Evolutionary conservation across 1,139 yeast species (phyloP).

Genomic region (Blastobotrys serpentis): DNA sequence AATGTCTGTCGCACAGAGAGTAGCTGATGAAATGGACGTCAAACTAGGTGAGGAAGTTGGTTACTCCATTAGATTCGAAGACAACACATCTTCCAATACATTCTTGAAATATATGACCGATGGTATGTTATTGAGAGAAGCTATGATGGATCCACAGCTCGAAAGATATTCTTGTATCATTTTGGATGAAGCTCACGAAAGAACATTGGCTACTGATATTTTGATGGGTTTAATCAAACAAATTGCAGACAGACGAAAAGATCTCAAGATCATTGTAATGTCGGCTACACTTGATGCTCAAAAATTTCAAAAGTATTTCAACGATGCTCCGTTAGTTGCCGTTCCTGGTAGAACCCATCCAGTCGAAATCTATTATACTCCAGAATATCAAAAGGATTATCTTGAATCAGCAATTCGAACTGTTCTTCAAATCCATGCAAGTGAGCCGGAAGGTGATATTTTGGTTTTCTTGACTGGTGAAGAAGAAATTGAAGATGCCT

Average conservation of each 20-base stretch:
- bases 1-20: slow-evolving; percentile 95
- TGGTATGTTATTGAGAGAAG: slow-evolving; percentile 96
- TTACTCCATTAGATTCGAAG: slow-evolving; percentile 89
- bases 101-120: slow-evolving; percentile 95
- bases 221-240: slow-evolving; percentile 92
- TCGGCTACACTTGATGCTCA: slow-evolving; percentile 98
- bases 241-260: slow-evolving; percentile 75
- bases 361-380: slow-evolving; percentile 94
- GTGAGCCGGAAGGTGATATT: slow-evolving; percentile 93
- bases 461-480: slow-evolving; percentile 91
- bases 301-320: slow-evolving; percentile 86
- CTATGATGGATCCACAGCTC: slow-evolving; percentile 92
- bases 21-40: slow-evolving; percentile 95
- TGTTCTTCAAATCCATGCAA: slow-evolving; percentile 92
- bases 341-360: slow-evolving; percentile 99
- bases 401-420: slow-evolving; percentile 93
- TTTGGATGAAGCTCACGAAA: slow-evolving; percentile 97
- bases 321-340: slow-evolving; percentile 88
- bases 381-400: slow-evolving; percentile 93
- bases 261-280: slow-evolving; percentile 89
- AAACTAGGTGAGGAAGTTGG: slow-evolving; percentile 90
- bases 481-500: slow-evolving; percentile 97
- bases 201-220: slow-evolving; percentile 95
- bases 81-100: slow-evolving; percentile 76
- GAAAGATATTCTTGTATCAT: slow-evolving; percentile 83